A percentile compares a stretch with the other conserved stretches of the same genome.
These are phyloP conservation scores for Daldinia grandis DNA, from an alignment of 495 filamentous ascomycete genomes.

Conservation along the genomic window DNA sequence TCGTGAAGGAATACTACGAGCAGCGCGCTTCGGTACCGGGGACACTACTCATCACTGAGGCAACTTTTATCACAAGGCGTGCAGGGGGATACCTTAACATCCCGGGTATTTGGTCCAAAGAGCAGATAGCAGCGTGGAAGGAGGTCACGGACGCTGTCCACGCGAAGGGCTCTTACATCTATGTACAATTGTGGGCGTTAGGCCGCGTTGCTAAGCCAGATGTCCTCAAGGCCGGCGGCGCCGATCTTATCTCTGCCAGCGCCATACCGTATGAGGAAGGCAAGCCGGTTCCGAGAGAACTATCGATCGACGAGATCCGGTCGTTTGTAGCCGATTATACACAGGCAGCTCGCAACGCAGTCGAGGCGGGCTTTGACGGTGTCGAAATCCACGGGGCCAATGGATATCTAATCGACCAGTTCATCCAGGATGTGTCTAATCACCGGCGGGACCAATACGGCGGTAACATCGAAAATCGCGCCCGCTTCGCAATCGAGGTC, in stretches of 20 bases:
- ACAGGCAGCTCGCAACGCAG: slow-evolving; percentile 64
- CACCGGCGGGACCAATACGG: slow-evolving; percentile 70
- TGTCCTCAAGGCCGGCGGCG: slow-evolving; percentile 47
- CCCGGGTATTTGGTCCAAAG: slow-evolving; percentile 65
- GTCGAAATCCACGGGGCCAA: slow-evolving; percentile 79
- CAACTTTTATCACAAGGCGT: slow-evolving; percentile 52
- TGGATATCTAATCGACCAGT: slow-evolving; percentile 78
- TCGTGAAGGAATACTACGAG: slow-evolving; percentile 63
- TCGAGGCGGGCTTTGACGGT: slow-evolving; percentile 75
- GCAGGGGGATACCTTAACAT: slow-evolving; percentile 52
- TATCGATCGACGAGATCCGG: slow-evolving; percentile 66
- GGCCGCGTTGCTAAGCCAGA: slow-evolving; percentile 47
- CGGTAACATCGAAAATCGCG: slow-evolving; percentile 71
- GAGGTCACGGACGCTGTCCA: slow-evolving; percentile 68
- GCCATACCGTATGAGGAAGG: slow-evolving; percentile 52
- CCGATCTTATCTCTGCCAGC: slow-evolving; percentile 56
- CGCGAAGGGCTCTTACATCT: slow-evolving; percentile 66
- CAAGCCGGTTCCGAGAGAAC: slow-evolving; percentile 52
- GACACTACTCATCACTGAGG: slow-evolving; percentile 71
- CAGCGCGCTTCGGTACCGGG: slow-evolving; percentile 67
- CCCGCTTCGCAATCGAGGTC: slow-evolving; percentile 67
- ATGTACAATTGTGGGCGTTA: slow-evolving; percentile 65
- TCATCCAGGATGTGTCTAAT: slow-evolving; percentile 69
- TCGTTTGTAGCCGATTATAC: slow-evolving; percentile 60
- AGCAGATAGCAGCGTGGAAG: slow-evolving; percentile 67